Percentiles rank a stretch among this genome's conserved stretches.
Evolutionary conservation across 805 yeast species (phyloP).

Genomic region (Dipodascus albidus): DNA sequence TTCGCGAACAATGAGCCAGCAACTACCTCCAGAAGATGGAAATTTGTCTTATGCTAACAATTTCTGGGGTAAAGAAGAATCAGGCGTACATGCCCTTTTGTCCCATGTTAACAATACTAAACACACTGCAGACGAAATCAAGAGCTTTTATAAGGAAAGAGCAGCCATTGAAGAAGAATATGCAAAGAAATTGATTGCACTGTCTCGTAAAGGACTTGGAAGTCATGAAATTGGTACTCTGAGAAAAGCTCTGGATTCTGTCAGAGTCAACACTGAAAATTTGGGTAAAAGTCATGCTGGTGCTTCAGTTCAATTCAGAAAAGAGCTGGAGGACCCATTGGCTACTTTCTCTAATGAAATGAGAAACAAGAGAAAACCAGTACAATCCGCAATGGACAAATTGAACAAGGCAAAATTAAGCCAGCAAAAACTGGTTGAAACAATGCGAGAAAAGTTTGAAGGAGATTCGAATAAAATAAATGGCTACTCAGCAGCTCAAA

Average conservation of each 20-base stretch:
- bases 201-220: conserved; percentile 43
- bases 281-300: conserved; percentile 46
- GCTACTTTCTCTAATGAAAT: conserved; percentile 39
- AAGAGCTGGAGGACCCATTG: conserved; percentile 42
- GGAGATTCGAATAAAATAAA: conserved; percentile 47
- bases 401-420: conserved; percentile 35
- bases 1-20: neutral
- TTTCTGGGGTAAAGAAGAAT: conserved; percentile 46
- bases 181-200: conserved; percentile 38
- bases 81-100: conserved; percentile 45
- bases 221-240: conserved; percentile 48
- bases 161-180: conserved; percentile 65
- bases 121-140: conserved; percentile 43
- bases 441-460: conserved; percentile 37
- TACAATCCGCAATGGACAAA: conserved; percentile 46
- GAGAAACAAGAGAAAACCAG: conserved; percentile 41
- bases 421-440: conserved; percentile 26
- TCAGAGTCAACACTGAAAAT: conserved; percentile 46
- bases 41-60: conserved; percentile 22
- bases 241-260: conserved; percentile 45
- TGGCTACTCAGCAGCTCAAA: conserved; percentile 47
- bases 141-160: conserved; percentile 39
- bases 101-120: conserved; percentile 48
- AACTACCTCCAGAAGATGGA: conserved; percentile 2
- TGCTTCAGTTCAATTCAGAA: conserved; percentile 37